Base-by-base conservation (phyloP, 495 filamentous ascomycete species). In the Penicillium mononematosum region DNA sequence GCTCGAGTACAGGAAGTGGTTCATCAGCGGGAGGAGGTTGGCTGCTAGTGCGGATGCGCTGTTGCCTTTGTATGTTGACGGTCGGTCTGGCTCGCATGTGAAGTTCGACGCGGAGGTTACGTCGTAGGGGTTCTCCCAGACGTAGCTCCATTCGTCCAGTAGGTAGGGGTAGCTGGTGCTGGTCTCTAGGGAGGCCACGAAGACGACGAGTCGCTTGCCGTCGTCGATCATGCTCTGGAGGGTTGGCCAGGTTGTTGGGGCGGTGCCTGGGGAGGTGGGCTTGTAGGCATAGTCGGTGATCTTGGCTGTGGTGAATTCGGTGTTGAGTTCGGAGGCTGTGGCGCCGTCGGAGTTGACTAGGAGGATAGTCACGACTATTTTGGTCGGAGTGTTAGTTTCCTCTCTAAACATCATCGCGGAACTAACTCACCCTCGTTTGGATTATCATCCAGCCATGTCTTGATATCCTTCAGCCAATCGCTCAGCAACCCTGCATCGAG, bases 121-220 rank as follows among this genome's bases (percentile, higher is more conserved):
- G 55, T 90, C 87, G 73, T 88, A 93, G 0, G 82, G 80, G 24
- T 87, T 90, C 70, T 93, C 89, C 81, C 87, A 92, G 69, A 91
- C 73, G 65, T 86, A 88, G 44, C 73, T 79, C 70, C 89, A 92
- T 69, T 92, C 82, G 67, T 89, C 81, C 51, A 90, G 75, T 7
- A 92, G 81, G 75, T 89, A 91, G 0, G 85, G 80, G 56, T 82
- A 79, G 1, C 61, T 55, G 10, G 72, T 62, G 50, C 78, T 77
- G 41, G 73, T 53, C 39, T 67, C 67, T 47, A 88, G 62, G 24
- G 76, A 77, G 6, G 86, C 79, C 59, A 91, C 75, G 61, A 88
- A 90, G 9, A 80, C 79, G 52, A 91, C 77, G 1, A 92, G 75
- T 0, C 87, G 84, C 8, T 77, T 87, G 57, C 82, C 81, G 38